Conservation (phyloP, 495 filamentous ascomycete genomes). For the Corynascus novoguineensis region DNA sequence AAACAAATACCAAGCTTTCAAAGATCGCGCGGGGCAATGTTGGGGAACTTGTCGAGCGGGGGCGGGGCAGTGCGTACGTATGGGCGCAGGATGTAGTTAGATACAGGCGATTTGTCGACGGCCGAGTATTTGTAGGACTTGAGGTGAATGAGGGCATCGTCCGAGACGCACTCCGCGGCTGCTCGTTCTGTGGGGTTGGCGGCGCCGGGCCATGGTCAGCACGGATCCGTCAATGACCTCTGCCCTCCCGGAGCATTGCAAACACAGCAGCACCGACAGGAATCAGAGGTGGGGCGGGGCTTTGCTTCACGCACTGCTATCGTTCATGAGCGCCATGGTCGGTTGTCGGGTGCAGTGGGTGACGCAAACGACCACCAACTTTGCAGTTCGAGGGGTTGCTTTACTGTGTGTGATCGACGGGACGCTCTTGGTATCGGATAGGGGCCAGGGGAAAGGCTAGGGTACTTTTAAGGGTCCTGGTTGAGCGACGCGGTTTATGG, state of each 20-base stretch:
- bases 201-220: slow-evolving; percentile 4
- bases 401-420: background rate
- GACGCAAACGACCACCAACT: background rate
- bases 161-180: slow-evolving; percentile 52
- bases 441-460: background rate
- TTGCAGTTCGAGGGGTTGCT: background rate
- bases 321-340: slow-evolving; percentile 41
- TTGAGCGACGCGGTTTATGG: background rate
- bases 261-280: background rate
- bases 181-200: slow-evolving; percentile 38
- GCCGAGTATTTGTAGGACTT: slow-evolving; percentile 94
- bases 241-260: background rate
- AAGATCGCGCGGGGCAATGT: background rate
- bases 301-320: slow-evolving; percentile 33
- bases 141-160: slow-evolving; percentile 67
- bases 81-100: slow-evolving; percentile 85
- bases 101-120: slow-evolving; percentile 95
- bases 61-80: slow-evolving; percentile 62
- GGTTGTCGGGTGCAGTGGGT: background rate
- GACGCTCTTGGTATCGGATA: background rate
- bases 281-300: slow-evolving; percentile 8
- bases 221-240: background rate
- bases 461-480: background rate
- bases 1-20: background rate
- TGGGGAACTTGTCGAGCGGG: slow-evolving; percentile 7